Base-by-base conservation (phyloP, 2,329 filamentous ascomycete species). In the Cordyceps cateniannulata region DNA sequence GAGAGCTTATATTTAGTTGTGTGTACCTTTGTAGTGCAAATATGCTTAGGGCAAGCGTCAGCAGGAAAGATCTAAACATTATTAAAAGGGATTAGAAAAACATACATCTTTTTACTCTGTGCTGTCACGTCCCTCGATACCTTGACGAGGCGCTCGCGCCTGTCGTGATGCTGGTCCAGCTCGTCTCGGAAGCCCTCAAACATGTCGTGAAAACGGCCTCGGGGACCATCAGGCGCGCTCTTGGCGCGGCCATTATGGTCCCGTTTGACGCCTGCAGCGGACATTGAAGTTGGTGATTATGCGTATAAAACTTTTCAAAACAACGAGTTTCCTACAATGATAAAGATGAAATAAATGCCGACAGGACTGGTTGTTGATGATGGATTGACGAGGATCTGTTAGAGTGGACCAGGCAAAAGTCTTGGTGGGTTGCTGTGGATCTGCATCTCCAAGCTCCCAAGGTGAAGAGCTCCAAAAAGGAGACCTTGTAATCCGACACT, bases 61-160 rank as follows among this genome's bases (percentile, higher is more conserved):
- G 61, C 7, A 54, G 20, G 9, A 27, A 16, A 16, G 4, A n/a
- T 50, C 27, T 9, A 22, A 29, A 1, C 3, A 5, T 32, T 3
- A 32, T n/a, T 9, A 20, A 12, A 1, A 3, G 18, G 14, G 3
- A 2, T 18, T 49, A 81, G 77, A 75, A 96, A n/a, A 3, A 52
- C 81, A 76, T 75, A 96, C 92, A 98, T 96, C 78, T 98, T 99
- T 81, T 99, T 99, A 75, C 91, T 96, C 59, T 92, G 80, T 0
- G 91, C 92, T 7, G 95, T 99, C 62, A 99, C 90, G 73, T 99
- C 95, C 64, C 93, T 82, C 9, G 91, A 96, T 2, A 87, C 88
- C 78, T 98, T 99, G 70, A 96, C 90, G 66, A 96, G 86, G 58
- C 89, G 85, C 77, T 97, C 93, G 61, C 92, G 84, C 18, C 95